Evolutionary conservation across 768 basidiomycete genomes (phyloP), one percentile per base, ranked within the genome.

Genomic region (Gloeopeniophorella convolvens): DNA sequence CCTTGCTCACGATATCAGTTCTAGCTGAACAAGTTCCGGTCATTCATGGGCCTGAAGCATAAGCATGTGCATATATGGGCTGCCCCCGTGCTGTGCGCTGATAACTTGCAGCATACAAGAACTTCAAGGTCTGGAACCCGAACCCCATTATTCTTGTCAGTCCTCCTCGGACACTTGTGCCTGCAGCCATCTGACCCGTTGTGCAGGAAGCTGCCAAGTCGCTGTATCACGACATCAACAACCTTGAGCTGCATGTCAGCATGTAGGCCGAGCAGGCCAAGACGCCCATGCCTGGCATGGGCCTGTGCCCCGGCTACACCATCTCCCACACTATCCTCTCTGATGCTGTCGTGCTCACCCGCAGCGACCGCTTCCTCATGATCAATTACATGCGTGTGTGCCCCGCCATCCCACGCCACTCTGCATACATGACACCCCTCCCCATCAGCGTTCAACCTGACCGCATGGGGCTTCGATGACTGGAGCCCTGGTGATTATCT

Each of bases 301-400:
- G 88, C 10, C 62, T 90, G 4, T 89, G 87, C 63, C 87, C 87
- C 4, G 85, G 87, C 23, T 89, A 81, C 68, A 90, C 89, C 4
- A 83, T 88, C 56, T 87, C 87, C 6, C 74, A 89, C 36, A 84
- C 87, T n/a, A 91, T 93, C 55, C 71, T 93, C 12, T 73, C 82
- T 10, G 87, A 89, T 62, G 88, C 87, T 2, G 82, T 89, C 30
- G 79, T 74, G 54, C 70, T 91, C 50, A 79, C 77, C 26, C 78
- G 89, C 27, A 87, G 89, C 6, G 89, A 92, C 62, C 78, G 85
- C 5, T 90, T 85, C 69, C 66, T 87, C 56, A 89, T 88, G 1
- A 72, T 74, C 8, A 85, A 89, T 35, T 82, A 80, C 59, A 90
- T 85, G 7, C 85, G 86, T 85, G 56, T 18, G 84, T 70, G 12